These are phyloP conservation scores for Neurospora sp. DNA, from an alignment of 495 filamentous ascomycete genomes.

Conservation along the genomic window DNA sequence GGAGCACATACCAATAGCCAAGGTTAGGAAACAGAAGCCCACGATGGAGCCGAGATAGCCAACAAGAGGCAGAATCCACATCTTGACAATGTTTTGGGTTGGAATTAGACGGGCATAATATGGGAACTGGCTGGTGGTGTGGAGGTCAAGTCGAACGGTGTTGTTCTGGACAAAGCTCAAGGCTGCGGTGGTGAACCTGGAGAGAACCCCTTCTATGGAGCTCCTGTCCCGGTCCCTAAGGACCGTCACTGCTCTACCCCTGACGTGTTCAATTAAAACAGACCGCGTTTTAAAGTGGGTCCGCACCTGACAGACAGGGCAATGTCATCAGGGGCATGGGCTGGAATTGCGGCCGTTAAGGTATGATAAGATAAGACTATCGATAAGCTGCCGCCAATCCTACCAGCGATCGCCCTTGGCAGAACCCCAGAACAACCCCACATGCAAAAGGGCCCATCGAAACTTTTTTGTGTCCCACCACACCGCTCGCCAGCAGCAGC, in stretches of 20 bases:
- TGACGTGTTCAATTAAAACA: conserved; percentile 6
- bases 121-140: not conserved
- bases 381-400: conserved; percentile 7
- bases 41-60: conserved; percentile 81
- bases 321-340: not conserved
- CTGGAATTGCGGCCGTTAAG: not conserved
- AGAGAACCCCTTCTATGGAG: not conserved
- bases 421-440: not conserved
- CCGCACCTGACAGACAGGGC: not conserved
- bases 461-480: not conserved
- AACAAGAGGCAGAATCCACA: conserved; percentile 88
- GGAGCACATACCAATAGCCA: conserved; percentile 67
- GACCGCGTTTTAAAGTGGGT: conserved; percentile 6
- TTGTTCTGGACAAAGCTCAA: not conserved
- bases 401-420: not conserved
- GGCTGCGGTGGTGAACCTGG: not conserved
- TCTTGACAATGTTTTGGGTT: conserved; percentile 24
- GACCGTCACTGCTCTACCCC: not conserved
- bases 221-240: not conserved
- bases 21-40: conserved; percentile 85
- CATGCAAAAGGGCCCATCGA: not conserved
- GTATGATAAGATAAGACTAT: conserved; percentile 5
- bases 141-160: not conserved
- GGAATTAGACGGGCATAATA: not conserved
- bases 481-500: not conserved